Percentiles rank a stretch among this genome's conserved stretches.
Conservation (phyloP, 352 stramenopile genomes). For the Pythium guiyangense region DNA sequence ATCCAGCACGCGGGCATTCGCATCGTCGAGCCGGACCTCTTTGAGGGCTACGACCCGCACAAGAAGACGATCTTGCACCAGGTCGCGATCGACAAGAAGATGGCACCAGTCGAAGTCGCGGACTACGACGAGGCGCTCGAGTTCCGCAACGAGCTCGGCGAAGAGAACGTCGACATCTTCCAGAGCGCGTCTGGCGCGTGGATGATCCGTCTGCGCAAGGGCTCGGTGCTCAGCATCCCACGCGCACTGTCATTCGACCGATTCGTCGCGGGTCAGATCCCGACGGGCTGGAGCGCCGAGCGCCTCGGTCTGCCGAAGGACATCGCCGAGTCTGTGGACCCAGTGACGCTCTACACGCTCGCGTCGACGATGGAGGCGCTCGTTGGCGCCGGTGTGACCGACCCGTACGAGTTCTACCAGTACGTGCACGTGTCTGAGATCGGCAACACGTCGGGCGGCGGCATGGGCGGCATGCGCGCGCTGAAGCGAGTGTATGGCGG, state of each 20-base stretch:
- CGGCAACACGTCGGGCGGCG: constrained; percentile 81
- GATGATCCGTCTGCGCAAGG: constrained; percentile 84
- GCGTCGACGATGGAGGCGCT: constrained; percentile 80
- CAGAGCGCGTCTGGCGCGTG: constrained; percentile 68
- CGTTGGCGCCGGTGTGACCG: too few relatives aligned
- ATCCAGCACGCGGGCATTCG: too few relatives aligned
- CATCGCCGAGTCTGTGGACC: constrained; percentile 74
- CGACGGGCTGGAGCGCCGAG: constrained; percentile 83
- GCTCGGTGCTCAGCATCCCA: constrained; percentile 79
- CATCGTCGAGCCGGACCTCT: too few relatives aligned
- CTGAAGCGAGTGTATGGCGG: constrained; percentile 75
- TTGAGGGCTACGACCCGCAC: too few relatives aligned
- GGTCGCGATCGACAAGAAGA: too few relatives aligned
- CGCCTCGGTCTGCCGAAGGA: constrained; percentile 80
- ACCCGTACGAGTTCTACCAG: constrained; percentile 91
- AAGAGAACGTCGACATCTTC: constrained; percentile 83
- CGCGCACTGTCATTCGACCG: constrained; percentile 77
- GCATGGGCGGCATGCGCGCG: constrained; percentile 77
- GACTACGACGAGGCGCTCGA: too few relatives aligned
- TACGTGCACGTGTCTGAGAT: constrained; percentile 88
- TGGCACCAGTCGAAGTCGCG: too few relatives aligned
- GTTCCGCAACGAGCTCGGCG: too few relatives aligned
- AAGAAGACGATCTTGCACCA: too few relatives aligned
- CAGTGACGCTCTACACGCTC: constrained; percentile 71
- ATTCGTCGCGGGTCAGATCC: constrained; percentile 86